Base-by-base conservation (phyloP, 2,329 filamentous ascomycete genomes). In the Coniochaeta sp. region DNA sequence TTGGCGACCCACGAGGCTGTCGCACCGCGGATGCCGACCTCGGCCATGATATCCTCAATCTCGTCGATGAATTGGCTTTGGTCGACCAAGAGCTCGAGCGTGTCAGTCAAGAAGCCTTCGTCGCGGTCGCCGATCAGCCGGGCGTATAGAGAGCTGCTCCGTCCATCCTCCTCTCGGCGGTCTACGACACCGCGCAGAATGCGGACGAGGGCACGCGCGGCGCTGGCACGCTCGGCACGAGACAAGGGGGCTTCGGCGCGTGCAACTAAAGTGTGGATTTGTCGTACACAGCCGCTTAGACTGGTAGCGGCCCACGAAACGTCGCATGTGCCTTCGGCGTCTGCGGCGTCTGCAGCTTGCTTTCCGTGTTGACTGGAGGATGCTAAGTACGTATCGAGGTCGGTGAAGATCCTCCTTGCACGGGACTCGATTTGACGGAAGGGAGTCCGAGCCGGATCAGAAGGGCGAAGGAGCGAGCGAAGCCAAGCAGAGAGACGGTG, bases 401-500 rank as follows among this genome's bases (percentile, higher is more conserved):
- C 73, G 10, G 70, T 68, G 4, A 85, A 70, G n/a, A 82, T 77
- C 12, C 73, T 74, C 54, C 77, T 73, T 12, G 79, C 74, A 9
- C 80, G 77, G 62, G 79, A 77, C 44, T 77, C 73, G 19, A 83
- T 76, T 55, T 75, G 76, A 56, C 77, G 74, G 61, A 83, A 83
- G 3, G 74, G 74, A 62, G 81, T 77, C 44, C 75, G 75, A 36
- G 78, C 71, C 26, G 72, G 71, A 60, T 80, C 79, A 55, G 72
- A 69, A 2, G 80, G 73, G n/a, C 72, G 71, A 59, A 79, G 74
- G 9, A 76, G 71, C 17, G 75, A 74, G 54, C 77, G 73, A 61
- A 85, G 80, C 70, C 82, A 79, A 58, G 79, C 72, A 66, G 84
- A 82, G 70, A 85, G 79, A 44, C 79, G 76, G 67, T 81, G 74